Conservation (phyloP, 2,329 filamentous ascomycete genomes). For the Hymenoscyphus linearis region DNA sequence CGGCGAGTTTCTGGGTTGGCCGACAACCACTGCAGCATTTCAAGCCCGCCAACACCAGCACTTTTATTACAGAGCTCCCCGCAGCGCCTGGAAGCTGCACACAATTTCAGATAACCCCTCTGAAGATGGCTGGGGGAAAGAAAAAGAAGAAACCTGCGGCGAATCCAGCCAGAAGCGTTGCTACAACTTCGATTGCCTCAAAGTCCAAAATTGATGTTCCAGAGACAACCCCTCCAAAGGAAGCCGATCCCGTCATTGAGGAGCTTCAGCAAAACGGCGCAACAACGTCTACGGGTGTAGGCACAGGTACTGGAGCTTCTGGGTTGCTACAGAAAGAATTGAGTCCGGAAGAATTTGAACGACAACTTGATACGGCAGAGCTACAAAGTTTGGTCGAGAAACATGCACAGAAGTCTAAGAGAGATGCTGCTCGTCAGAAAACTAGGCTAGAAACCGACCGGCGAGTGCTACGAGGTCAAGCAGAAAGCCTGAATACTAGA, state of each 20-base stretch:
- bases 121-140: slow-evolving; percentile 54
- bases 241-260: slow-evolving; percentile 11
- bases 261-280: slow-evolving; percentile 11
- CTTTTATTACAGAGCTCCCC: not conserved
- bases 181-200: slow-evolving; percentile 86
- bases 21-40: slow-evolving; percentile 1
- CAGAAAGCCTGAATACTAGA: slow-evolving; percentile 63
- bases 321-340: slow-evolving; percentile 41
- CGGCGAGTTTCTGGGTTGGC: not conserved
- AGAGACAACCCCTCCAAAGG: slow-evolving; percentile 18
- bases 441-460: slow-evolving; percentile 78
- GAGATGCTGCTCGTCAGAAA: slow-evolving; percentile 72
- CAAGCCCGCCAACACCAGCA: not conserved
- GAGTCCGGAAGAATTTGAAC: slow-evolving; percentile 84
- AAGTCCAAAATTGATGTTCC: slow-evolving; percentile 63
- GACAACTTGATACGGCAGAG: slow-evolving; percentile 83
- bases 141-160: slow-evolving; percentile 87
- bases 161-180: slow-evolving; percentile 88
- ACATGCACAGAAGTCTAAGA: slow-evolving; percentile 69
- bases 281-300: slow-evolving; percentile 12
- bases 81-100: not conserved
- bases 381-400: slow-evolving; percentile 85
- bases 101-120: not conserved
- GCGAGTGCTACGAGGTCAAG: slow-evolving; percentile 72
- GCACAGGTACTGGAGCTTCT: slow-evolving; percentile 4